Evolutionary conservation across 305 asterid genomes (phyloP), one percentile per base, ranked within the genome.

Genomic region (Fraxinus latifolia): DNA sequence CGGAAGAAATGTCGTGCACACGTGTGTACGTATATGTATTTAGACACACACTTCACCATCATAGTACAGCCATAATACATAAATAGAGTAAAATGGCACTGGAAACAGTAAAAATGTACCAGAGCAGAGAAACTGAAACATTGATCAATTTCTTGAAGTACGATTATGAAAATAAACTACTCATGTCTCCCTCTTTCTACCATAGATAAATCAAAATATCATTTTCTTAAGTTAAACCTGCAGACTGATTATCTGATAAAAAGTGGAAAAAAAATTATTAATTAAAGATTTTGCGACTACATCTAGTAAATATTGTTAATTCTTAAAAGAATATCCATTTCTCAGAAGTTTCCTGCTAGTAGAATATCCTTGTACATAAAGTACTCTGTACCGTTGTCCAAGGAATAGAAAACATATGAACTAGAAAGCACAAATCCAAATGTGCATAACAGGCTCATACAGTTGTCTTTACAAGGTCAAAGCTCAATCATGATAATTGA

Each of bases 201-300:
- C 7, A 11, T 31, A 27, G 25, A 72, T 78, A 58, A 68, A 31
- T 71, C 23, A 75, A 50, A 58, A 23, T 27, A 53, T 8, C 25
- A 12, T 39, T 39, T 37, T 7, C 11, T 74, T 19, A 71, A 6
- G 11, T n/a, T 5, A 71, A 71, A 8, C 68, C 68, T 6, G 25
- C 15, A 9, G 76, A 33, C 29, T 71, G 47, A 71, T 33, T 71
- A 71, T 71, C 27, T 5, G 21, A n/a, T 58, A 50, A n/a, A 77
- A 47, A 6, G 34, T 70, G 79, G 21, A 37, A 55, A 36, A 31
- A 3, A n/a, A 32, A 68, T 23, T 9, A 44, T 29, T 27, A 44
- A 55, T 29, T 7, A 42, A 21, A 34, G 62, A 78, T 78, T 78
- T 55, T 36, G 76, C 82, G 7, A 5, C 42, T 36, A 67, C 82